A percentile compares a stretch with the other conserved stretches of the same genome.
These are phyloP conservation scores for Quercus gilva DNA, from an alignment of 306 rosid genomes.

Conservation along the genomic window DNA sequence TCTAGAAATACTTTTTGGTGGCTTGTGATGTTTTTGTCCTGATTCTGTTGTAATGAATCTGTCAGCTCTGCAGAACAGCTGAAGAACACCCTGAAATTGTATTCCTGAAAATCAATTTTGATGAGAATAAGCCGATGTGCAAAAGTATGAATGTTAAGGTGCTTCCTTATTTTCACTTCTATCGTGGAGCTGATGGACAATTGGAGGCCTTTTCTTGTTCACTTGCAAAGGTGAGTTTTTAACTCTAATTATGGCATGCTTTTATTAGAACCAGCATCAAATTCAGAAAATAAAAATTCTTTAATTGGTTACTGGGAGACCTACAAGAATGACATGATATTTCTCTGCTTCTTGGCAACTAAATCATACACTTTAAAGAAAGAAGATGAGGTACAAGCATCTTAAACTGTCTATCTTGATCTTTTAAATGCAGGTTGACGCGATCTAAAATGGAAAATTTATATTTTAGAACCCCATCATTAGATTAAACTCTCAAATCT, in stretches of 20 bases:
- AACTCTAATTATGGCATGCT: conserved; percentile 8
- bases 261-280: conserved; percentile 13
- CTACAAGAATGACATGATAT: background rate
- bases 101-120: conserved; percentile 90
- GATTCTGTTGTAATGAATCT: conserved; percentile 26
- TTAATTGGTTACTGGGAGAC: background rate
- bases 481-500: background rate
- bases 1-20: conserved; percentile 3
- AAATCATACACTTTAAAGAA: background rate
- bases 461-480: background rate
- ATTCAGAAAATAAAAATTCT: background rate
- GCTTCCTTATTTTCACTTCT: conserved; percentile 96
- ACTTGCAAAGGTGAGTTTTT: conserved; percentile 80
- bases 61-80: conserved; percentile 94
- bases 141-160: conserved; percentile 92
- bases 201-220: conserved; percentile 95
- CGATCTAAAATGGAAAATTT: background rate
- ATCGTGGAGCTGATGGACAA: conserved; percentile 94
- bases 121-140: conserved; percentile 98
- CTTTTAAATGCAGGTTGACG: background rate
- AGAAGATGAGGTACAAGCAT: background rate
- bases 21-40: background rate
- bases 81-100: conserved; percentile 87
- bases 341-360: background rate
- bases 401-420: background rate